Conservation (phyloP, 768 basidiomycete species). For the Tricholoma furcatifolium region DNA sequence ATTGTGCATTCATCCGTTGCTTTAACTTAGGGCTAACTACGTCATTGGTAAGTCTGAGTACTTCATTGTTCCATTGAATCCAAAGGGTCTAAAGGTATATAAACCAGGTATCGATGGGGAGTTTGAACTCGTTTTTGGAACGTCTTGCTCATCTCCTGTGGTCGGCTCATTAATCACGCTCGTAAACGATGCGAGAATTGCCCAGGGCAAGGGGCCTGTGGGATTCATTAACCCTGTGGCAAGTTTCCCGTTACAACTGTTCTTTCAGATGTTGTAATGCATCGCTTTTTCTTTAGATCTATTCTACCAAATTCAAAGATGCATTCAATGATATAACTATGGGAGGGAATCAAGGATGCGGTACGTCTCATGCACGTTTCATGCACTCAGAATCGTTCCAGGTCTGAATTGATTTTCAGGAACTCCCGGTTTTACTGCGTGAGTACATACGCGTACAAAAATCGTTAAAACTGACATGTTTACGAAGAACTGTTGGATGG, state of each 20-base stretch:
- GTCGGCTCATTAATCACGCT: constrained; percentile 49
- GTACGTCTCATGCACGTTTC: constrained; percentile 19
- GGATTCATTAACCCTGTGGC: constrained; percentile 52
- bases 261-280: background rate
- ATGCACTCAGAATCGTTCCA: background rate
- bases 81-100: background rate
- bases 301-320: constrained; percentile 28
- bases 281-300: constrained; percentile 27
- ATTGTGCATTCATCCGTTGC: background rate
- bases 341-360: constrained; percentile 41
- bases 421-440: constrained; percentile 35
- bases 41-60: constrained; percentile 29
- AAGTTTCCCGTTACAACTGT: background rate
- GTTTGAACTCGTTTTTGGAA: constrained; percentile 44
- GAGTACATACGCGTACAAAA: constrained; percentile 7
- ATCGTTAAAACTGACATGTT: background rate
- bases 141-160: constrained; percentile 49
- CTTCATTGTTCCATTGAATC: background rate
- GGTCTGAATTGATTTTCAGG: constrained; percentile 17
- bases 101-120: constrained; percentile 35
- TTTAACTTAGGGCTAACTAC: constrained; percentile 32
- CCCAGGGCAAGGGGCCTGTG: constrained; percentile 38
- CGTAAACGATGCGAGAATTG: constrained; percentile 52
- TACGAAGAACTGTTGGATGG: constrained; percentile 34
- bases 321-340: constrained; percentile 42